Conservation (phyloP, 129 eudicot species). For the Flaveria bidentis region DNA sequence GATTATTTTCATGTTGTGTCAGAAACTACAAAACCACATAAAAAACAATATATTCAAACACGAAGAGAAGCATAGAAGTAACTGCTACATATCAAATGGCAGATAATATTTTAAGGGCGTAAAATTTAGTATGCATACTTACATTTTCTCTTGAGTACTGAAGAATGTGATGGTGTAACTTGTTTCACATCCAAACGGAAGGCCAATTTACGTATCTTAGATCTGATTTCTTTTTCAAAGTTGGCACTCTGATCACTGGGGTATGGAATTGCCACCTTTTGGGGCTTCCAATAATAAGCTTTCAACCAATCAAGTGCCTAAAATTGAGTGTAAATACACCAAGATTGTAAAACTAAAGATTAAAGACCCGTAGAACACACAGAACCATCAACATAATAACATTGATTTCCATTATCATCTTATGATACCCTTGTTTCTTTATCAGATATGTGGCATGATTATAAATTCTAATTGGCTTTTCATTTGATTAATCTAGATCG, state of each 20-base stretch:
- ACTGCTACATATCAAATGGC: neutral
- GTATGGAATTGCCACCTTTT: constrained; percentile 56
- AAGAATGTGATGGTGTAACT: constrained; percentile 40
- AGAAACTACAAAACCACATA: neutral
- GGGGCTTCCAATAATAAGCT: constrained; percentile 89
- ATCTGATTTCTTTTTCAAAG: constrained; percentile 54
- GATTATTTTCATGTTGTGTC: neutral
- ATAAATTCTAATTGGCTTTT: neutral
- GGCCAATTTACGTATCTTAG: constrained; percentile 56
- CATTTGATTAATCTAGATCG: neutral
- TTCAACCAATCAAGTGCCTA: constrained; percentile 95
- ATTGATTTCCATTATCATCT: neutral
- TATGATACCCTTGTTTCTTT: neutral
- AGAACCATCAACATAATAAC: neutral
- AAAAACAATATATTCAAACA: neutral
- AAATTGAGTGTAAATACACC: constrained; percentile 17
- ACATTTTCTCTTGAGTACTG: constrained; percentile 62
- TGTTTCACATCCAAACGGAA: constrained; percentile 47
- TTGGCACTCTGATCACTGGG: constrained; percentile 36
- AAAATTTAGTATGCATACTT: constrained; percentile 32
- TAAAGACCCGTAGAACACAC: neutral
- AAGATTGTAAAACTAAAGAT: neutral
- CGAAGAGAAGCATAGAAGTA: neutral
- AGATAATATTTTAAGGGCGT: neutral
- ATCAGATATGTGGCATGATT: neutral